Evolutionary conservation across 371 early-diverging fungal genomes (phyloP).

Genomic region (Mortierella sp.): DNA sequence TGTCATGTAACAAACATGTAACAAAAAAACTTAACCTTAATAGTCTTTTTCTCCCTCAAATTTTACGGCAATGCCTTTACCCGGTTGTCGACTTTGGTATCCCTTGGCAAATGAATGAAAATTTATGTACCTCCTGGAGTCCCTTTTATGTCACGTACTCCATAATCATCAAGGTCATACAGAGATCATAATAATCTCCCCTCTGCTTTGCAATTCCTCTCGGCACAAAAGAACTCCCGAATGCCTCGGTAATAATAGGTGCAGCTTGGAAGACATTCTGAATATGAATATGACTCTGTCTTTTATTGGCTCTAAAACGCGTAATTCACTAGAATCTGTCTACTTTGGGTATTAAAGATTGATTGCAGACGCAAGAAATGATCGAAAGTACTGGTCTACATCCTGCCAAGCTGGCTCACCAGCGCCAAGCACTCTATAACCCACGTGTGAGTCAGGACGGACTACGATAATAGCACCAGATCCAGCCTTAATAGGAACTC

Average conservation of each 20-base stretch:
- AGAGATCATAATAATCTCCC: background rate
- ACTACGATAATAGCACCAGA: conserved; percentile 40
- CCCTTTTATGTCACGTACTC: no score
- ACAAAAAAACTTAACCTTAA: background rate
- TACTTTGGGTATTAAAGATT: conserved; percentile 14
- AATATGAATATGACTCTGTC: no score
- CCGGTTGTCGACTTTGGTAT: conserved; percentile 4
- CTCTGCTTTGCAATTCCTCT: no score
- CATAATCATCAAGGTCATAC: background rate
- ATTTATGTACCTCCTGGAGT: no score
- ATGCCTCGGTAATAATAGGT: no score
- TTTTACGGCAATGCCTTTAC: background rate
- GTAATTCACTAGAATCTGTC: background rate
- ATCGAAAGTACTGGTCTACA: conserved; percentile 36
- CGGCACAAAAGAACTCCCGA: background rate
- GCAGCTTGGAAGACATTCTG: no score
- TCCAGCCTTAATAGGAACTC: conserved; percentile 35
- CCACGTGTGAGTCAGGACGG: conserved; percentile 50
- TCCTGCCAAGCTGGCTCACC: conserved; percentile 38
- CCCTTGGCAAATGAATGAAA: background rate
- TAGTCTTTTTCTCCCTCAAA: background rate
- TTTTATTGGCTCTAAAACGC: no score
- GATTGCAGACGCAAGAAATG: no score
- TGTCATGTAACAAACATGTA: background rate
- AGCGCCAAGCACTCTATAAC: conserved; percentile 41